Percentiles rank a stretch among this genome's conserved stretches.
Evolutionary conservation across 805 yeast species (phyloP).

Genomic region (Kurtzmaniella fragi): DNA sequence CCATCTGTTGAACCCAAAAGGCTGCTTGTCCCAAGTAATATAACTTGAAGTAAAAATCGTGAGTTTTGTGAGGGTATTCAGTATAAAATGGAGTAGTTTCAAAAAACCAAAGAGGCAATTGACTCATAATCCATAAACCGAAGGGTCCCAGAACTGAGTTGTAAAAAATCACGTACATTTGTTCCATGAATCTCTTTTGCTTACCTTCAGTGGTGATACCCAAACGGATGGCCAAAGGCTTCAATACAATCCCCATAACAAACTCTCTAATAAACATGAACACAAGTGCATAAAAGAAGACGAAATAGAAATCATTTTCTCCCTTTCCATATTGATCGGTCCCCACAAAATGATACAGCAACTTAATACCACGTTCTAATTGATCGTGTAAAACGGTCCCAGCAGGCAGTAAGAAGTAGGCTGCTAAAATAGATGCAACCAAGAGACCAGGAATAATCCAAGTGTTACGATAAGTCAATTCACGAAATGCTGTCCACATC

Average conservation of each 20-base stretch:
- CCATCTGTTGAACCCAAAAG: slow-evolving; percentile 95
- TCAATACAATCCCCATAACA: slow-evolving; percentile 72
- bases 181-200: slow-evolving; percentile 84
- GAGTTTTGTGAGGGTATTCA: slow-evolving; percentile 77
- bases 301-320: slow-evolving; percentile 71
- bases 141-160: slow-evolving; percentile 77
- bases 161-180: slow-evolving; percentile 78
- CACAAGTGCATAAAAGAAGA: slow-evolving; percentile 73
- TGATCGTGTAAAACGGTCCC: slow-evolving; percentile 51
- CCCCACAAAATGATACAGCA: slow-evolving; percentile 60
- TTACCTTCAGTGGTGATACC: slow-evolving; percentile 55
- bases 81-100: slow-evolving; percentile 77
- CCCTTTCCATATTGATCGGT: slow-evolving; percentile 86
- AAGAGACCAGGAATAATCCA: slow-evolving; percentile 68
- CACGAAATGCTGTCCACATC: slow-evolving; percentile 53
- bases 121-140: slow-evolving; percentile 82
- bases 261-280: slow-evolving; percentile 92
- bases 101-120: slow-evolving; percentile 84
- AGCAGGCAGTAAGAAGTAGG: slow-evolving; percentile 54
- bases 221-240: slow-evolving; percentile 57
- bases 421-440: slow-evolving; percentile 32
- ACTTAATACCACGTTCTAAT: slow-evolving; percentile 55
- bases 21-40: slow-evolving; percentile 92
- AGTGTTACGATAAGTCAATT: slow-evolving; percentile 54
- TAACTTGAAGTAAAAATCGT: slow-evolving; percentile 64